Conservation (phyloP, 768 basidiomycete species). For the Termitomyces bulborhizus region DNA sequence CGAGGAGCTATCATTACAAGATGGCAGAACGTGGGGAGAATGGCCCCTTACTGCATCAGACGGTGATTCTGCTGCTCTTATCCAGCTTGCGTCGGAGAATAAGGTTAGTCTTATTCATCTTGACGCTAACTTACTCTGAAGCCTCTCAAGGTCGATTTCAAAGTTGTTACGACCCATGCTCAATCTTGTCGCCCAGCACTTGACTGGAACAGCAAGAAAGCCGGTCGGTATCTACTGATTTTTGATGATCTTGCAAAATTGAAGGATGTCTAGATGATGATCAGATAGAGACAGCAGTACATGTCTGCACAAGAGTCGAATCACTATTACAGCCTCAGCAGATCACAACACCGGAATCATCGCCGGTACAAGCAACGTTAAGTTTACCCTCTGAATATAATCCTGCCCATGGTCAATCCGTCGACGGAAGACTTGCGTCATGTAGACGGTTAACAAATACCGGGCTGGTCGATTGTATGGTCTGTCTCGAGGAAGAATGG, state of each 20-base stretch:
- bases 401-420: slow-evolving; percentile 36
- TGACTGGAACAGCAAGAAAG: slow-evolving; percentile 89
- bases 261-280: slow-evolving; percentile 58
- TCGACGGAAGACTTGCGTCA: slow-evolving; percentile 38
- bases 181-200: slow-evolving; percentile 47
- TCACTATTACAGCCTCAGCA: slow-evolving; percentile 10
- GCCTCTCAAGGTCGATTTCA: slow-evolving; percentile 57
- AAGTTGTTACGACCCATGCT: slow-evolving; percentile 58
- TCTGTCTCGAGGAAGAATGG: slow-evolving; percentile 40
- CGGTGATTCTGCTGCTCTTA: slow-evolving; percentile 71
- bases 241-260: not conserved
- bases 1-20: slow-evolving; percentile 45
- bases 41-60: slow-evolving; percentile 81
- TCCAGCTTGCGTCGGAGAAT: slow-evolving; percentile 78
- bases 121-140: not conserved
- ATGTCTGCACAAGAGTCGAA: slow-evolving; percentile 32
- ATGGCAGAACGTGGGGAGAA: slow-evolving; percentile 51
- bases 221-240: slow-evolving; percentile 40
- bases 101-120: slow-evolving; percentile 37
- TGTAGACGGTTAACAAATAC: slow-evolving; percentile 31
- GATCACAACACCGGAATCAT: slow-evolving; percentile 12
- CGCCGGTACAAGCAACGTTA: slow-evolving; percentile 9
- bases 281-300: slow-evolving; percentile 68
- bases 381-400: slow-evolving; percentile 16
- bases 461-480: slow-evolving; percentile 36